Evolutionary conservation across 192 early-diverging fungal species (phyloP), one percentile per base, ranked within the genome.

Genomic region (Podila horticola): DNA sequence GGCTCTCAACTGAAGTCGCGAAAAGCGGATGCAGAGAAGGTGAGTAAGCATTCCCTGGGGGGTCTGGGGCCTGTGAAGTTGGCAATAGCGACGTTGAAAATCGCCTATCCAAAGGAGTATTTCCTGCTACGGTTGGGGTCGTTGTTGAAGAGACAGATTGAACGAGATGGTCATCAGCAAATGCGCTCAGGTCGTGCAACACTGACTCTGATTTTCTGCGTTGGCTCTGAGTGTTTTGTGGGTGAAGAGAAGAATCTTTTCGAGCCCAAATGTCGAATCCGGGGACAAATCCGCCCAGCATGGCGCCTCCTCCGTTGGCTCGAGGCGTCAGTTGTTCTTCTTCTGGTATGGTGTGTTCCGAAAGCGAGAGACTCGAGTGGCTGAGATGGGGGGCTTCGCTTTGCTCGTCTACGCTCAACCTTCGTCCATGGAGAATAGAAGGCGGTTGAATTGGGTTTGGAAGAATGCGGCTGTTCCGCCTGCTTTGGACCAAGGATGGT

Each of bases 371-470:
- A 2, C 52, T 55, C 22, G 52, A 55, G 52, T 26, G 20, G 52
- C 24, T 24, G 17, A n/a, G 8, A 26, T 9, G 13, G 22, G 4
- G 30, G 12, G 17, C 7, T 24, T 17, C 59, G 15, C 13, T 41
- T 26, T 52, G 63, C 0, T 67, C 59, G 9, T 71, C 75, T 8
- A 41, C 9, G 26, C 64, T 71, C 24, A 49, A 30, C 28, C 66
- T 79, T 9, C 52, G 50, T 26, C 50, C 67, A 45, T 69, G 49
- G 22, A 59, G n/a, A 10, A 28, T 24, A 24, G 34, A 38, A 26
- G 75, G 75, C 4, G 75, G 74, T 20, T 76, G 74, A 28, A 76
- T 76, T 49, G 74, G 74, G 22, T 76, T 76, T 0, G 74, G 74
- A 11, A 68, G 63, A 34, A 76, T 52, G 0, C 74, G 74, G 28